A percentile compares a stretch with the other conserved stretches of the same genome.
phyloP scores from a whole-genome alignment of 139 green algal species.

The Trebouxia sp. region DNA sequence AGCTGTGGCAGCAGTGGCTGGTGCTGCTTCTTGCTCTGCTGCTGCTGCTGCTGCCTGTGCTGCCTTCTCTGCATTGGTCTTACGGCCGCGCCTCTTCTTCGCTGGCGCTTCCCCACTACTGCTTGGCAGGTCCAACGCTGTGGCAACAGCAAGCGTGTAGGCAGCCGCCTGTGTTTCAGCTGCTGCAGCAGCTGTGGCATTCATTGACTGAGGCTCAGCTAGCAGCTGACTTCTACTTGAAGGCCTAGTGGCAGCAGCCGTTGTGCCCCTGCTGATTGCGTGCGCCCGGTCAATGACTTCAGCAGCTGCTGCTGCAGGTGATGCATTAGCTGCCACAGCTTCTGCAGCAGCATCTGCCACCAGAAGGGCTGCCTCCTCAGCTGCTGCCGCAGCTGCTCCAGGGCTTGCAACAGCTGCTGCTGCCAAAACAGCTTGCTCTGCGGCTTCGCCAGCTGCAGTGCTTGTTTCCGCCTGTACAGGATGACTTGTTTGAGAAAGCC shows the following conservation, averaged over 20 bases:
- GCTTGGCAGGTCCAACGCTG: not conserved
- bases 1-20: not conserved
- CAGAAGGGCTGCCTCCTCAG: too few relatives aligned
- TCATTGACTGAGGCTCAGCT: not conserved
- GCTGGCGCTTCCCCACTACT: not conserved
- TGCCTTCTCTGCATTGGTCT: not conserved
- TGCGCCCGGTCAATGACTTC: too few relatives aligned
- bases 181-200: not conserved
- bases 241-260: too few relatives aligned
- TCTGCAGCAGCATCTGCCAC: not conserved
- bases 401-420: not conserved
- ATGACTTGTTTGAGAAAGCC: not conserved
- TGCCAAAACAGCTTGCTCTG: not conserved
- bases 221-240: too few relatives aligned
- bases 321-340: not conserved
- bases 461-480: not conserved
- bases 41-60: not conserved
- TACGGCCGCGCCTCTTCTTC: not conserved
- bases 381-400: conserved; percentile 10
- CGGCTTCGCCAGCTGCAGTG: not conserved
- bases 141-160: not conserved
- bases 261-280: too few relatives aligned
- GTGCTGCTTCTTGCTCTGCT: not conserved
- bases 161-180: too few relatives aligned
- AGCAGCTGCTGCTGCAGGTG: not conserved